These are phyloP conservation scores for Kodamaea sp. DNA, from an alignment of 1,139 yeast species.

Conservation along the genomic window DNA sequence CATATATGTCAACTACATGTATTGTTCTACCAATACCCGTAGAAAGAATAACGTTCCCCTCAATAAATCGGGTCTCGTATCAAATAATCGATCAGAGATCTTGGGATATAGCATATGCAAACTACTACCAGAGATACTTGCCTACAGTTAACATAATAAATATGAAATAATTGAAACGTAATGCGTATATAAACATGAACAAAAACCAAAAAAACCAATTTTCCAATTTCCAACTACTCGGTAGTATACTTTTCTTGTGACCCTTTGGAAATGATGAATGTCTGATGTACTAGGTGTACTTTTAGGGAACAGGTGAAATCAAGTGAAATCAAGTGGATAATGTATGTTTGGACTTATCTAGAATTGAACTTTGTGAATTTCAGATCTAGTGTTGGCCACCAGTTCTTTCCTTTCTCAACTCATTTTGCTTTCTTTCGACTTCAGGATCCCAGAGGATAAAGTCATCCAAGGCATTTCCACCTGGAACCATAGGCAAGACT, in stretches of 20 bases:
- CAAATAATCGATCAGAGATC: too few species aligned
- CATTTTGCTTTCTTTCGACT: conserved; percentile 72
- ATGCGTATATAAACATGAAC: not conserved
- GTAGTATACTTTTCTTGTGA: not conserved
- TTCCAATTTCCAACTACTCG: not conserved
- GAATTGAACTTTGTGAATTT: too few species aligned
- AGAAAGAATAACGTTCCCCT: too few species aligned
- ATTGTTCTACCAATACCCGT: too few species aligned
- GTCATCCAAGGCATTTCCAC: conserved; percentile 92
- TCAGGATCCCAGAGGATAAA: conserved; percentile 83
- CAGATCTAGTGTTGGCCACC: conserved; percentile 48
- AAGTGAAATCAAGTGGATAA: too few species aligned
- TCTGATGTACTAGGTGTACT: not conserved
- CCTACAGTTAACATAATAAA: not conserved
- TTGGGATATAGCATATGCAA: too few species aligned
- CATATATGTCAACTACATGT: too few species aligned
- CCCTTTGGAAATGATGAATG: not conserved
- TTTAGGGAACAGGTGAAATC: too few species aligned
- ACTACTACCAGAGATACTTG: too few species aligned
- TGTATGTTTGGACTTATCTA: too few species aligned
- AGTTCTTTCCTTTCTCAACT: conserved; percentile 61
- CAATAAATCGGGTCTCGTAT: too few species aligned
- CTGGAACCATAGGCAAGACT: conserved; percentile 98
- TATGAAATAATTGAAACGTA: not conserved
- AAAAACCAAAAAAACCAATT: not conserved